Evolutionary conservation across 345 rosid species (phyloP).

Genomic region (Salix suchowensis): DNA sequence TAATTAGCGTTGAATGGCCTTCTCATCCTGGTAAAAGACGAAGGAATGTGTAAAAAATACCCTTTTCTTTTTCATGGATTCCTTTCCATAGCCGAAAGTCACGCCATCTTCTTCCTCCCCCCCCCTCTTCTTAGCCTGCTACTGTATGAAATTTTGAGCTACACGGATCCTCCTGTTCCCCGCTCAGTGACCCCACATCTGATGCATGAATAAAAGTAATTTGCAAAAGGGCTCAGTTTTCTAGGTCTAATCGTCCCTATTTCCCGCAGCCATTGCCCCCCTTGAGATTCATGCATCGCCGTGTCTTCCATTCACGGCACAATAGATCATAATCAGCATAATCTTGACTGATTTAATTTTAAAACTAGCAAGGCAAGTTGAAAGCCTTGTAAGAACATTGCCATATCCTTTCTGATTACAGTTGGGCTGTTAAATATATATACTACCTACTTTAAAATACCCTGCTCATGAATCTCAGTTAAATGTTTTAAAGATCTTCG

Average conservation of each 20-base stretch:
- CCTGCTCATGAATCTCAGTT: too few species aligned
- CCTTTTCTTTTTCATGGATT: slow-evolving; percentile 18
- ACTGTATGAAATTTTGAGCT: not conserved
- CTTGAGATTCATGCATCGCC: not conserved
- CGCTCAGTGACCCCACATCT: not conserved
- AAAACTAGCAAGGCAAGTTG: too few species aligned
- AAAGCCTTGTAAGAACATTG: too few species aligned
- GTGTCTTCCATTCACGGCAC: not conserved
- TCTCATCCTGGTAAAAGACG: slow-evolving; percentile 10
- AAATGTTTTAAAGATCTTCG: too few species aligned
- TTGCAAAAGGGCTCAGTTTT: not conserved
- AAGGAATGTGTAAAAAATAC: not conserved
- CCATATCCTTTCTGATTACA: not conserved
- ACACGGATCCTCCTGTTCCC: not conserved
- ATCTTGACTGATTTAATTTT: too few species aligned
- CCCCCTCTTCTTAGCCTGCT: not conserved
- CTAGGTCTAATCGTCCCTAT: not conserved
- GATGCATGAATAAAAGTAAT: not conserved
- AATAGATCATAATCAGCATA: not conserved
- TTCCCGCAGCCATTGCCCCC: slow-evolving; percentile 9
- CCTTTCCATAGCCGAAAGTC: slow-evolving; percentile 32
- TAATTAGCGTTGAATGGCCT: slow-evolving; percentile 8
- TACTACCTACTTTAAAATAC: not conserved
- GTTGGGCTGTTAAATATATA: not conserved
- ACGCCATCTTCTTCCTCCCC: not conserved